Evolutionary conservation across 2,329 filamentous ascomycete species (phyloP).

Genomic region (Rutstroemia sydowiana): DNA sequence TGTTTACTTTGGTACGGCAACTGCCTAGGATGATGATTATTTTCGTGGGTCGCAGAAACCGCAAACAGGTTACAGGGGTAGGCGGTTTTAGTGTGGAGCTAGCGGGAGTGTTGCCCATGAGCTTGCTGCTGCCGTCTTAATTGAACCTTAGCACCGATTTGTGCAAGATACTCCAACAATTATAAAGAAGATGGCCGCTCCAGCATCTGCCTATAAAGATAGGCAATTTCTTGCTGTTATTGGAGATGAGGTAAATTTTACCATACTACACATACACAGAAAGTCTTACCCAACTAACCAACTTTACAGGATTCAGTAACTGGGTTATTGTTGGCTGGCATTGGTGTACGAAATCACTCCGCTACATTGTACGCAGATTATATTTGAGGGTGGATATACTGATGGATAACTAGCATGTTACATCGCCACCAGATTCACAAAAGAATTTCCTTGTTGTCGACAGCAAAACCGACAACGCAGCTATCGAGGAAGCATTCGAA

Average conservation of each 20-base stretch:
- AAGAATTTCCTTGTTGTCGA: constrained; percentile 99
- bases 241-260: constrained; percentile 71
- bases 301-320: constrained; percentile 82
- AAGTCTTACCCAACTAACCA: constrained; percentile 19
- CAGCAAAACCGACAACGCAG: constrained; percentile 77
- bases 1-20: background rate
- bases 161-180: constrained; percentile 8
- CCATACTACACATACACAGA: background rate
- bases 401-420: constrained; percentile 64
- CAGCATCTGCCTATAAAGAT: constrained; percentile 62
- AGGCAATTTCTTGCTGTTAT: constrained; percentile 96
- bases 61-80: constrained; percentile 8
- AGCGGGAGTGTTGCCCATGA: constrained; percentile 1
- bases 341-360: constrained; percentile 61
- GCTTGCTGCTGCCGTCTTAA: constrained; percentile 7
- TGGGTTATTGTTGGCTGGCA: constrained; percentile 86
- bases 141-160: background rate
- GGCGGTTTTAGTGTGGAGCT: background rate
- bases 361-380: background rate
- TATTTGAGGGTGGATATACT: constrained; percentile 8
- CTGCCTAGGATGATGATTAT: background rate
- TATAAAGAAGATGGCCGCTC: constrained; percentile 45
- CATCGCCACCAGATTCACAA: constrained; percentile 76
- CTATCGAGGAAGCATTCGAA: constrained; percentile 87
- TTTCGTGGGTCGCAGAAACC: constrained; percentile 3